phyloP scores from a whole-genome alignment of 225 moss, liverwort and hornwort species.

The Straminergon stramineum region DNA sequence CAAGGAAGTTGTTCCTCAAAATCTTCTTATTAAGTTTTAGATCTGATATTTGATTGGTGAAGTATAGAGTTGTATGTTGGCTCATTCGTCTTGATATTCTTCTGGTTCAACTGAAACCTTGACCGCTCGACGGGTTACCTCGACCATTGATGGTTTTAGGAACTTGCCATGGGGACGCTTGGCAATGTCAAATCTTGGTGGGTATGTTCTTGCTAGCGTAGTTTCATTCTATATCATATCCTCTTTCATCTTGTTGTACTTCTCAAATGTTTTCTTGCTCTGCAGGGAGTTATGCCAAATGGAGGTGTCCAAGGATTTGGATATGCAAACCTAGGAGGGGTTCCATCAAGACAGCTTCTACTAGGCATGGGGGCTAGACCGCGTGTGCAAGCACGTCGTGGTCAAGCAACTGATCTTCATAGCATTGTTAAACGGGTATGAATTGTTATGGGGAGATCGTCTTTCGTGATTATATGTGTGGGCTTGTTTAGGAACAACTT shows the following conservation, averaged over 20 bases:
- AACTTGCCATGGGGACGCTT: not conserved
- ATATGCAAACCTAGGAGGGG: conserved; percentile 47
- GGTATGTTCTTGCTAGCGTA: conserved; percentile 3
- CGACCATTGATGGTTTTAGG: not conserved
- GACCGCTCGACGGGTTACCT: not conserved
- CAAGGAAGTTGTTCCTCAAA: not conserved
- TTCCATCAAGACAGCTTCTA: conserved; percentile 42
- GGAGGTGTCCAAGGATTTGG: conserved; percentile 50
- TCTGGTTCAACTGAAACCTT: not conserved
- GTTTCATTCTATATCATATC: not conserved
- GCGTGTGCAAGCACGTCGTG: conserved; percentile 92
- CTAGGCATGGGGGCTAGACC: conserved; percentile 76
- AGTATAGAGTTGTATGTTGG: not conserved
- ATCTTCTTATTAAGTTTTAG: not conserved
- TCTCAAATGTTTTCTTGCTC: not conserved
- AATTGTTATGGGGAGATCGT: not conserved
- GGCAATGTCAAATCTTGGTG: conserved; percentile 4
- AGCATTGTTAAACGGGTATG: conserved; percentile 98
- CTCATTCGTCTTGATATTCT: not conserved
- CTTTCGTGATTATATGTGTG: not conserved
- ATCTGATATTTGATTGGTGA: conserved; percentile 8
- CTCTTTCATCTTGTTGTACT: not conserved
- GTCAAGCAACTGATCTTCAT: conserved; percentile 98
- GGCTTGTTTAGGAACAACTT: not conserved
- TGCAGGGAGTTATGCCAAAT: conserved; percentile 39